Evolutionary conservation across 2,329 filamentous ascomycete species (phyloP).

Genomic region (Botrytis medusae): DNA sequence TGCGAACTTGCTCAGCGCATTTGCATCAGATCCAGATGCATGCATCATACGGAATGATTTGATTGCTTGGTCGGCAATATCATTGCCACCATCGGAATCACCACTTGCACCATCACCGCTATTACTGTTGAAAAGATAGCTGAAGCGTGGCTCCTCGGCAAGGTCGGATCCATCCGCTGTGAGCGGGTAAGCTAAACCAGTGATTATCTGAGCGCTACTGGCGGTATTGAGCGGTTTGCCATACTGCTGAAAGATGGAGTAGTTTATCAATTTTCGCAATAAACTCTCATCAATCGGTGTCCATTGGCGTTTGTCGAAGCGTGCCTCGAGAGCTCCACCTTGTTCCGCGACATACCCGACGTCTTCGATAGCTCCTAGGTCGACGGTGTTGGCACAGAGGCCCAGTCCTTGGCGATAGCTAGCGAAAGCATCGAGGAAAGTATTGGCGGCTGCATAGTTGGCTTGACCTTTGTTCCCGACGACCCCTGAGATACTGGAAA

Average conservation of each 20-base stretch:
- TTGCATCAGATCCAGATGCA: background rate
- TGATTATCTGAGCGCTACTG: slow-evolving; percentile 8
- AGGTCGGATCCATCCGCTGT: slow-evolving; percentile 4
- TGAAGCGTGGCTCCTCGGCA: background rate
- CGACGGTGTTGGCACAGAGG: background rate
- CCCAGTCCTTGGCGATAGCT: slow-evolving; percentile 1
- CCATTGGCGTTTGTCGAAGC: slow-evolving; percentile 4
- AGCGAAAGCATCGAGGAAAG: slow-evolving; percentile 44
- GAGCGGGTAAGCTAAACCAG: background rate
- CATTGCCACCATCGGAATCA: background rate
- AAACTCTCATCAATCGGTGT: background rate
- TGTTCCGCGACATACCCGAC: slow-evolving; percentile 38
- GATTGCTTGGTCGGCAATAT: slow-evolving; percentile 5
- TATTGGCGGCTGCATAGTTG: slow-evolving; percentile 53
- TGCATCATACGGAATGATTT: slow-evolving; percentile 7
- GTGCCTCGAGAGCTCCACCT: background rate
- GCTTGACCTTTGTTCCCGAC: slow-evolving; percentile 42
- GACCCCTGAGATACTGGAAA: slow-evolving; percentile 42
- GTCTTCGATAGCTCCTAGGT: slow-evolving; percentile 33
- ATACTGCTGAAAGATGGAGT: slow-evolving; percentile 11
- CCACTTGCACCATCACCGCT: background rate
- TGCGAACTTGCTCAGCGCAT: background rate
- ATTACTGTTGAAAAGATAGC: slow-evolving; percentile 6
- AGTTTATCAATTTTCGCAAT: background rate
- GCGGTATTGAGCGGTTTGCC: background rate